phyloP scores from a whole-genome alignment of 2,329 filamentous ascomycete species.

The Sclerotinia trifoliorum region DNA sequence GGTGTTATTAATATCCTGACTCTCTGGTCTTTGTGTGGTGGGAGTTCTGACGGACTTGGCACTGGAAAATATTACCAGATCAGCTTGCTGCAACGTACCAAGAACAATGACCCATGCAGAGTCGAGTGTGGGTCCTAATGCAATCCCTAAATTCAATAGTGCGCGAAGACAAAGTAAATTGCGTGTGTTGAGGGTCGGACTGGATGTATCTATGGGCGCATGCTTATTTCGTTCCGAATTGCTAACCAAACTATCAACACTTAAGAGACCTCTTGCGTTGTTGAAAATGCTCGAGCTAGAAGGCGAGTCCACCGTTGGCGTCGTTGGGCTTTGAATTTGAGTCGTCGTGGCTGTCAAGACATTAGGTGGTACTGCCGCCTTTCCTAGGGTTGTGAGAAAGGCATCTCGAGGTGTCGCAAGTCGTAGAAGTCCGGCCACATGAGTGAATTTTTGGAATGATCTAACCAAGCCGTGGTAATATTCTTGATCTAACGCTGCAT shows the following conservation, averaged over 20 bases:
- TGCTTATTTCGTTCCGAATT: conserved; percentile 61
- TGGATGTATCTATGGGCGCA: conserved; percentile 54
- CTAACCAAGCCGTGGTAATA: conserved; percentile 91
- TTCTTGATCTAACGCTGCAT: conserved; percentile 85
- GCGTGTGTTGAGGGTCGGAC: conserved; percentile 69
- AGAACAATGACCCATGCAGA: conserved; percentile 87
- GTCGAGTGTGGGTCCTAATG: conserved; percentile 82
- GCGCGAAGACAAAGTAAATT: conserved; percentile 89
- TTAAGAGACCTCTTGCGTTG: conserved; percentile 70
- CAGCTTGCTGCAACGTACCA: conserved; percentile 88
- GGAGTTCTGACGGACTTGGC: conserved; percentile 54
- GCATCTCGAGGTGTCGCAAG: conserved; percentile 86
- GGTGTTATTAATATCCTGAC: conserved; percentile 41
- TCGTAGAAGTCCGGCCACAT: conserved; percentile 86
- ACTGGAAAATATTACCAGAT: conserved; percentile 70
- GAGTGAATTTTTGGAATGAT: conserved; percentile 91
- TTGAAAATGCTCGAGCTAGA: conserved; percentile 54
- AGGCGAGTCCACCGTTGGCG: conserved; percentile 47
- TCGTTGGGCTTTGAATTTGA: conserved; percentile 47
- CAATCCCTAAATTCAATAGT: conserved; percentile 92
- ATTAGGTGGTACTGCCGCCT: conserved; percentile 87
- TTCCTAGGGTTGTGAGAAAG: conserved; percentile 89
- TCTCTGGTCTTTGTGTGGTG: conserved; percentile 49
- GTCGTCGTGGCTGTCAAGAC: conserved; percentile 61
- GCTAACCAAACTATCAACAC: conserved; percentile 67